Evolutionary conservation across 2,329 filamentous ascomycete species (phyloP), one percentile per base, ranked within the genome.

Genomic region (Monilinia laxa): DNA sequence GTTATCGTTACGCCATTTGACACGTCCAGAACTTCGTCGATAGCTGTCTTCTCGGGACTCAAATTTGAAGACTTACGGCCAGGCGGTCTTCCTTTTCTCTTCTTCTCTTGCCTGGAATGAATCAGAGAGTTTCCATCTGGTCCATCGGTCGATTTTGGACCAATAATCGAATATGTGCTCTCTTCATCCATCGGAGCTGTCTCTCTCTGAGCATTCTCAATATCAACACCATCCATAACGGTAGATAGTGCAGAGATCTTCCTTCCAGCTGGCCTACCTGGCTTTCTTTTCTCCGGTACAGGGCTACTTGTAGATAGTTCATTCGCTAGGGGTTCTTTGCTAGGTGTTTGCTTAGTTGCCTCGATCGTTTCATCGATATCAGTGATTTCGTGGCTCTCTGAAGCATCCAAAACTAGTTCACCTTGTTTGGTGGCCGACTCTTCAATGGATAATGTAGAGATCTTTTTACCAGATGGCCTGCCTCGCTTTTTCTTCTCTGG

Each of bases 41-140:
- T 7, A 20, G 42, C 45, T 20, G 18, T 12, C 42, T 38, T 52
- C 16, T n/a, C 25, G 2, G 12, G 16, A 49, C 23, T 28, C 42
- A 59, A 28, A 40, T 28, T 28, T 25, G 54, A 65, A 59, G 53
- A n/a, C 5, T 51, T 59, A 14, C 54, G 16, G 5, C 53, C 31
- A 31, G 42, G 2, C 3, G 42, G 23, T 38, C 54, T 51, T 38
- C 54, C 54, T 51, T 23, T 65, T 23, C 9, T 23, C 54, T 65
- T 64, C 12, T 4, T 11, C 14, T 47, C 58, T 60, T 38, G 28
- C 14, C 38, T 38, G 28, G 9, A 12, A 49, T 18, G 14, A 11
- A 60, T 18, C 7, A 45, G 28, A 60, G 10, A 18, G 45, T 5
- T 60, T 38, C 14, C 2, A 9, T 14, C 14, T 25, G 4, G 28